A percentile compares a stretch with the other conserved stretches of the same genome.
Conservation (phyloP, 805 yeast genomes). For the Vanderwaltozyma yarrowii region DNA sequence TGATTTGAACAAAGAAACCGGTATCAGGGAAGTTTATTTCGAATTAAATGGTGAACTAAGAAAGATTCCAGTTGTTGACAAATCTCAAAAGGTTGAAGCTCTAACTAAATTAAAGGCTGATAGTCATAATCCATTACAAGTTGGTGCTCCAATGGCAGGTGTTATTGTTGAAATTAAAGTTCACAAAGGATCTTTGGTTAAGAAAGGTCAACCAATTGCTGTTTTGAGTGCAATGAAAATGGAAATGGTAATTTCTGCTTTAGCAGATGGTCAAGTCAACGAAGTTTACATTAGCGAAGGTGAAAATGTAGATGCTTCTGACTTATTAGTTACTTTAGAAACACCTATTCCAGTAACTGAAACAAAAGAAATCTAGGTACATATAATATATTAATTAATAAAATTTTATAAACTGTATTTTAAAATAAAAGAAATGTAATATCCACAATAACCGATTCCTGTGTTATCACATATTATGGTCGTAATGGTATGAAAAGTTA, state of each 20-base stretch:
- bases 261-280: constrained; percentile 71
- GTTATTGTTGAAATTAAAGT: constrained; percentile 89
- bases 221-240: constrained; percentile 95
- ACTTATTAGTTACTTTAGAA: constrained; percentile 56
- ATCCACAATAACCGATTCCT: too few species aligned
- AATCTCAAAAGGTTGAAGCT: constrained; percentile 70
- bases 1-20: constrained; percentile 71
- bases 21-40: constrained; percentile 89
- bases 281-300: constrained; percentile 74
- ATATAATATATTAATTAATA: neutral
- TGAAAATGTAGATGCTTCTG: constrained; percentile 90
- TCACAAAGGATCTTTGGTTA: constrained; percentile 72
- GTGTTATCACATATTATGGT: too few species aligned
- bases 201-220: constrained; percentile 90
- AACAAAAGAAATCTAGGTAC: neutral
- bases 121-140: constrained; percentile 72
- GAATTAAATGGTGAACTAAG: constrained; percentile 97
- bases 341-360: neutral
- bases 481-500: too few species aligned
- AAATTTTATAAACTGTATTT: neutral
- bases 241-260: constrained; percentile 97
- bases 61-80: constrained; percentile 84
- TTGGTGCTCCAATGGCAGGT: constrained; percentile 99
- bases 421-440: too few species aligned
- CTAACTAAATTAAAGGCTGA: constrained; percentile 83